Conservation (phyloP, 306 rosid genomes). For the Trifolium pratense region DNA sequence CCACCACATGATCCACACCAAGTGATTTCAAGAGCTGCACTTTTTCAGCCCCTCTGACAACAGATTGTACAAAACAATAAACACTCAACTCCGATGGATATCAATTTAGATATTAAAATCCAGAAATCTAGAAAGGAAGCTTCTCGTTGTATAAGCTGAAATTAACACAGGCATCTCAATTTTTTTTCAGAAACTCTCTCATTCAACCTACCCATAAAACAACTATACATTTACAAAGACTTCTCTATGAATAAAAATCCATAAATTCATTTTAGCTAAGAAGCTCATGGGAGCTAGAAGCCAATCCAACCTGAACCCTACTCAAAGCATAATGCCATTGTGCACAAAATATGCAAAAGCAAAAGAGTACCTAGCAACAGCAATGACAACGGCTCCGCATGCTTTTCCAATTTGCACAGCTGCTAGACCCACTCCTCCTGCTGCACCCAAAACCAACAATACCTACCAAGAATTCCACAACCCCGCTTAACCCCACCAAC, state of each 20-base stretch:
- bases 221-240: not conserved
- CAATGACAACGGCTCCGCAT: slow-evolving; percentile 84
- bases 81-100: slow-evolving; percentile 9
- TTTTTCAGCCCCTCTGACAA: slow-evolving; percentile 81
- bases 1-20: slow-evolving; percentile 93
- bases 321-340: slow-evolving; percentile 2
- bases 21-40: slow-evolving; percentile 71
- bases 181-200: not conserved
- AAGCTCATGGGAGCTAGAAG: not conserved
- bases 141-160: too few relatives aligned
- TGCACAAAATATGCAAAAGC: not conserved
- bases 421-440: slow-evolving; percentile 95
- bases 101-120: slow-evolving; percentile 14
- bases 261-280: not conserved
- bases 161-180: too few relatives aligned
- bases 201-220: not conserved
- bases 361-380: slow-evolving; percentile 80
- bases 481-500: slow-evolving; percentile 19
- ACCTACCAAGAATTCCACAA: slow-evolving; percentile 55
- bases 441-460: slow-evolving; percentile 91
- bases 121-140: not conserved
- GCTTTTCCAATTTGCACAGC: slow-evolving; percentile 94
- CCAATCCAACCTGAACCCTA: not conserved
- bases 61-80: slow-evolving; percentile 35
- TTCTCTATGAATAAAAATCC: not conserved